Evolutionary conservation across 2,329 filamentous ascomycete species (phyloP), one percentile per base, ranked within the genome.

Genomic region (Aspergillus fischeri): DNA sequence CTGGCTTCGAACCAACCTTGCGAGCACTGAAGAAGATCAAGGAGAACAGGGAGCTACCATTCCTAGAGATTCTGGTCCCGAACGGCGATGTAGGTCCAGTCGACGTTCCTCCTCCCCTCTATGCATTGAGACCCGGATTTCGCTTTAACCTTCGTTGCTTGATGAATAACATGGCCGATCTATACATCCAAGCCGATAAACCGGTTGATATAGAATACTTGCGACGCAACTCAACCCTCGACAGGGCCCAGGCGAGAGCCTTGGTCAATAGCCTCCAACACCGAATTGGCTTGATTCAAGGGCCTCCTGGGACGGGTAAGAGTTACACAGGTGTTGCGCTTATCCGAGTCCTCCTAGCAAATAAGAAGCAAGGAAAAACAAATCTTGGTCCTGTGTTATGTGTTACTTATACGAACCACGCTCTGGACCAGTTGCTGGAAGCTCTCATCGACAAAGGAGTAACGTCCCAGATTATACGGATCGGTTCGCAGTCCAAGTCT

Each of bases 401-500:
- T 53, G 75, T 79, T 0, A 79, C 74, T 59, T 81, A 79, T 57
- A 81, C 79, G 1, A 82, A 82, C 57, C 79, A 83, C 65, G 80
- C 81, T 0, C 67, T 83, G 0, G 81, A 84, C 42, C 80, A 84
- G 62, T 76, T 89, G 1, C 74, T 90, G 0, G 81, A 88, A 60
- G 81, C 87, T 57, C 67, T 89, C 0, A 56, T 84, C 24, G 50
- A 67, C 29, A 59, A 60, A 21, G 51, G 65, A 20, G 64, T 68
- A 45, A 58, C 60, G 24, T 49, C 57, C 21, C 62, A 82, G 4
- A 77, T 89, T 21, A 78, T 89, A 29, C 84, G 86, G 0, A 82
- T 90, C 3, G 86, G 87, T 0, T 79, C 77, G 1, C 77, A 78
- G 17, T 84, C 80, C 1, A 83, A 85, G 56, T 84, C 82, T 0